Evolutionary conservation across 2,329 filamentous ascomycete species (phyloP), one percentile per base, ranked within the genome.

Genomic region (Curvularia sp.): DNA sequence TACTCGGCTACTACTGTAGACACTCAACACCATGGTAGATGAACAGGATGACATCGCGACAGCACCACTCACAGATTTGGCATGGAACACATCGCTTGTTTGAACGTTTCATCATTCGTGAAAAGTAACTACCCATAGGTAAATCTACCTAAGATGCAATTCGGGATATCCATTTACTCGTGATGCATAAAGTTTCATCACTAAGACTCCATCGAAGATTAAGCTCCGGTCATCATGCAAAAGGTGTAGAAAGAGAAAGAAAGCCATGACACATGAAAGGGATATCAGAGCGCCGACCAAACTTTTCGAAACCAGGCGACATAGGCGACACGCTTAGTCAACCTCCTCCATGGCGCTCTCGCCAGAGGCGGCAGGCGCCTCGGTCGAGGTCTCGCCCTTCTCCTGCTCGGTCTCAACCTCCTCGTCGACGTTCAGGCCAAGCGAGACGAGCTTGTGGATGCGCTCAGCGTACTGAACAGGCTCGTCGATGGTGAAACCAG

Each of bases 321-420:
- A 66, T 61, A 54, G 61, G 61, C 58, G 59, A 72, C 61, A 49
- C 67, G 65, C 64, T 70, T 96, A 99, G 87, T 99, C 95, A 79
- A 99, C 95, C 88, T 99, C 95, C 89, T 99, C 95, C 95, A 99
- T 99, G 80, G 93, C 89, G 84, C 90, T 96, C 88, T 97, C 93
- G 72, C 89, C 90, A 67, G 89, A 83, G 57, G 84, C 84, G 72
- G 88, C 82, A 56, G 87, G 83, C 57, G 87, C 80, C 65, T 86
- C 86, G 60, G 83, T 83, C 55, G 82, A 81, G 36, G 56, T 48
- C 36, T 68, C 65, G 60, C 85, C 84, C 65, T 83, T 83, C 80
- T 86, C 83, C 70, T 83, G 82, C 60, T 79, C 73, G 57, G 88
- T 86, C 82, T 96, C 93, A 57, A 91, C 88, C 77, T 93, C 90